Base-by-base conservation (phyloP, 768 basidiomycete species). In the Lentinula edodes region DNA sequence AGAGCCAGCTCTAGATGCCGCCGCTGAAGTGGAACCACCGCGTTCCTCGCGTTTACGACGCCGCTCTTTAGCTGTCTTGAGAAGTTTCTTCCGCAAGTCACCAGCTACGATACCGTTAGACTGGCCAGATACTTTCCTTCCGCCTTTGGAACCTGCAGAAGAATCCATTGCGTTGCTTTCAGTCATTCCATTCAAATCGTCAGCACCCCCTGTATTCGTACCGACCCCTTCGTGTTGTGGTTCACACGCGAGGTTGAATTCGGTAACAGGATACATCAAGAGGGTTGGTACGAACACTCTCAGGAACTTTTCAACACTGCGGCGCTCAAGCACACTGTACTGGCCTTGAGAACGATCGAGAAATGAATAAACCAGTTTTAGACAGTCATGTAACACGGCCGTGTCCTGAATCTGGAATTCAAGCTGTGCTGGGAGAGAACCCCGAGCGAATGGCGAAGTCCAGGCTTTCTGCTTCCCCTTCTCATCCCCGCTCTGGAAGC, bases 311-410 rank as follows among this genome's bases (percentile, higher is more conserved):
- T 98, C 97, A 45, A 98, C 86, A 35, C 83, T 80, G 50, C 90
- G 85, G 50, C 93, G 85, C 75, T 98, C 96, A 56, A 80, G 78
- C 2, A 81, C 73, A 62, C 86, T 89, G 73, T 92, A 92, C 61
- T 84, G 83, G 15, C 81, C 84, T 66, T 87, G 86, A 52, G 90
- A 89, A 70, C 90, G 92, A 68, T 98, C 96, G 66, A 99, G 81
- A 78, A 92, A 98, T 13, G 88, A 87, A 70, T 91, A 90, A 63
- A 95, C 84, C 74, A 99, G 82, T 78, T 94, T 94, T 71, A 96
- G 82, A 32, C 87, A 83, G 73, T 99, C 97, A 64, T 91, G 88
- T 68, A 99, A 74, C 46, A 96, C 89, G 18, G 83, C 82, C 7
- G 82, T 83, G 71, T 98, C 93, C 58, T 83, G 76, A 72, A 98